phyloP scores from a whole-genome alignment of 1,139 yeast species.

The Insectozyma bohioensis region DNA sequence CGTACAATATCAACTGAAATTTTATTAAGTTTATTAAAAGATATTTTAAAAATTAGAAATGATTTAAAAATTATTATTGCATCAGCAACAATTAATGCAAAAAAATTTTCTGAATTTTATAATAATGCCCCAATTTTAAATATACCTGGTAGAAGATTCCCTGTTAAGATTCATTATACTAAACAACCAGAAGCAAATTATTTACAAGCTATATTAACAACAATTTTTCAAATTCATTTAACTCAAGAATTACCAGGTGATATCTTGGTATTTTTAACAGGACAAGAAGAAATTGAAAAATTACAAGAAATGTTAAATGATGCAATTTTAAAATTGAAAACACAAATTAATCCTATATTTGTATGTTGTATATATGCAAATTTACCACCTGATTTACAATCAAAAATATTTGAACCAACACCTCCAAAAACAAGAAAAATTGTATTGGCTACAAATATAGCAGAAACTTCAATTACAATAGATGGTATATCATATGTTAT shows the following conservation, averaged over 20 bases:
- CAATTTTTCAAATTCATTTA: conserved; percentile 76
- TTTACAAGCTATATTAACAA: conserved; percentile 83
- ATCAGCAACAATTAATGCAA: conserved; percentile 92
- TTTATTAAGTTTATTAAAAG: conserved; percentile 78
- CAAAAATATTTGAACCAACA: conserved; percentile 82
- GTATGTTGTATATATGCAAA: conserved; percentile 92
- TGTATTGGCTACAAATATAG: conserved; percentile 92
- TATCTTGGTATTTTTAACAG: conserved; percentile 86
- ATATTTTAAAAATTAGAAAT: conserved; percentile 58
- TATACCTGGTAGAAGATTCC: conserved; percentile 86
- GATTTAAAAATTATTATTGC: conserved; percentile 78
- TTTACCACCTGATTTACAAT: conserved; percentile 81
- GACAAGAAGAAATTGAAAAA: conserved; percentile 91
- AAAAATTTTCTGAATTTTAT: conserved; percentile 78
- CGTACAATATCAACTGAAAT: conserved; percentile 91
- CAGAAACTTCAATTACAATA: conserved; percentile 94
- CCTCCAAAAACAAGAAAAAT: conserved; percentile 80
- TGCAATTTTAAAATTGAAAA: conserved; percentile 63
- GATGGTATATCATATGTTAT: conserved; percentile 88
- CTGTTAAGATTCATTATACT: conserved; percentile 86
- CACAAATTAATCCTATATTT: conserved; percentile 55
- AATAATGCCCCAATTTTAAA: conserved; percentile 81
- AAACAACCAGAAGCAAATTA: conserved; percentile 88
- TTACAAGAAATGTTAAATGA: conserved; percentile 72
- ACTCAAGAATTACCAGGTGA: conserved; percentile 71